Base-by-base conservation (phyloP, 2,329 filamentous ascomycete genomes). In the Talaromyces piceae region DNA sequence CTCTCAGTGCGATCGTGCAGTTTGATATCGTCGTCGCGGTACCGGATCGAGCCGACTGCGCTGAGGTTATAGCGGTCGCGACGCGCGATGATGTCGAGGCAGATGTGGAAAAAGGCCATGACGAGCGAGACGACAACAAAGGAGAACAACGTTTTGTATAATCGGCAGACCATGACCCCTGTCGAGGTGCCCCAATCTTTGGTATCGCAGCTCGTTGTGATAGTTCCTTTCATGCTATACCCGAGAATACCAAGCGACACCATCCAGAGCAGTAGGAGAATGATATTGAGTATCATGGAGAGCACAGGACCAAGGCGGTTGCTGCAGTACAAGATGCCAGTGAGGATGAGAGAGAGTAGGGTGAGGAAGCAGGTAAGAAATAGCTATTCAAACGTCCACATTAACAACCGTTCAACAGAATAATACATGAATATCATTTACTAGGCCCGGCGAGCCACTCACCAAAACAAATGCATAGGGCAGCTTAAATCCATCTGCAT, bases 381-480 rank as follows among this genome's bases (percentile, higher is more conserved):
- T 47, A 82, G 73, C 80, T 82, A 53, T 20, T 13, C 18, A 4
- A 18, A 27, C 33, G 43, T 18, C 39, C 11, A 18, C 13, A 20
- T 4, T 16, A 37, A 20, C n/a, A n/a, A n/a, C n/a, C n/a, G n/a
- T n/a, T n/a, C n/a, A n/a, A n/a, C n/a, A n/a, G n/a, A n/a, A n/a
- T n/a, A n/a, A n/a, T n/a, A 37, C 13, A 4, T 4, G 5, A n/a
- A 16, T 37, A 33, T n/a, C 6, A 9, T 16, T 5, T 37, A 8
- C 16, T 20, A 6, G 33, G 12, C 33, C 12, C 12, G 26, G 6
- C 26, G 7, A 1, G n/a, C 16, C 33, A 20, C 73, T 55, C 71
- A 82, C 79, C 54, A 82, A 65, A 16, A 82, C 70, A 59, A 83
- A 83, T 2, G 79, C 79, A 75, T 78, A 82, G 0, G 80, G 80